Evolutionary conservation across 495 filamentous ascomycete genomes (phyloP), one percentile per base, ranked within the genome.

Genomic region (Podospora sp.): DNA sequence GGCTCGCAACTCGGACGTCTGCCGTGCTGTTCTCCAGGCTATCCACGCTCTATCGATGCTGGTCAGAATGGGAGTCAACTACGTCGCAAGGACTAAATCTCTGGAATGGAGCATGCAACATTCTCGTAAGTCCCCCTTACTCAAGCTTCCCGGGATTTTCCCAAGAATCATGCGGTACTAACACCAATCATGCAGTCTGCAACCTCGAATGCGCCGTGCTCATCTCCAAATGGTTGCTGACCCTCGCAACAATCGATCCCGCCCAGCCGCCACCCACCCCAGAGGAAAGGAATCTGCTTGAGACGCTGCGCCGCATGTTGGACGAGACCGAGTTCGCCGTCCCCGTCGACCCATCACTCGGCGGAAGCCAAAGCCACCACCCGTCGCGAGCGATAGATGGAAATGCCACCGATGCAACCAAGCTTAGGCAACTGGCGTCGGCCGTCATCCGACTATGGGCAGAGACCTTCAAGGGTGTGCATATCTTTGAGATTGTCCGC

Each of bases 311-410:
- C 61, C 88, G 86, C 69, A 90, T 92, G 86, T 83, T 92, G 69
- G 87, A 90, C 72, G 90, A 92, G 80, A 92, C 90, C 9, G 88
- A 90, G 67, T 89, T 91, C 74, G 88, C 89, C 52, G 87, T 89
- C 7, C 81, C 82, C 1, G 78, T 84, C 57, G 82, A 84, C 51
- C 82, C 82, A 2, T 81, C 80, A 2, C 76, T 82, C 35, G 73
- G 69, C 4, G 65, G 65, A 9, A 53, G 55, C 50, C 59, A 69
- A 25, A 49, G 63, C 36, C 75, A 73, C n/a, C 77, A 80, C 59
- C 73, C 72, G 18, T 75, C 77, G 2, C 68, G 68, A 20, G 75
- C 71, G 7, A 71, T 78, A 66, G 81, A 83, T 65, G 67, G 77
- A 0, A 64, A 46, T 20, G 72, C 75, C 12, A 77, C 75, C 22